phyloP scores from a whole-genome alignment of 371 early-diverging fungal genomes.

The Actinomortierella wolfii region DNA sequence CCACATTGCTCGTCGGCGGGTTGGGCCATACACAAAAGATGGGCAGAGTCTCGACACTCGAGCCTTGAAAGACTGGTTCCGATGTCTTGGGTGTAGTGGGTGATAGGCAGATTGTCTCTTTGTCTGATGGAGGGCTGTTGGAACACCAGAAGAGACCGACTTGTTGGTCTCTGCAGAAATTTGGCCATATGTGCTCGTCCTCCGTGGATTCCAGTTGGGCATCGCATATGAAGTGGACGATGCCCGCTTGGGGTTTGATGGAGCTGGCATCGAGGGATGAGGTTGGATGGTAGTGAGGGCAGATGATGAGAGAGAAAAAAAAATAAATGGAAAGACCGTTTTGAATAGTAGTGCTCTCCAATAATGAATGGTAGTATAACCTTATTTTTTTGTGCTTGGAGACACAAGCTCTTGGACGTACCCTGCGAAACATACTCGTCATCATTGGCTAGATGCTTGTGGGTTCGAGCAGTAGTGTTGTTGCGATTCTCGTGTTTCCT shows the following conservation, averaged over 20 bases:
- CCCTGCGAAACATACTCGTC: too few species aligned
- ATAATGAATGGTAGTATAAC: too few species aligned
- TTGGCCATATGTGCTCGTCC: constrained; percentile 13
- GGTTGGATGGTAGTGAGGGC: not conserved
- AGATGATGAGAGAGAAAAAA: constrained; percentile 6
- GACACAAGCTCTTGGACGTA: too few species aligned
- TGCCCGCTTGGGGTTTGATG: constrained; percentile 31
- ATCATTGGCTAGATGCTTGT: too few species aligned
- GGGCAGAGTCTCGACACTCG: constrained; percentile 27
- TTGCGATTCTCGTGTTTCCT: too few species aligned
- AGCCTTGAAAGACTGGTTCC: constrained; percentile 36
- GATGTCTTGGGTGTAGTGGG: constrained; percentile 24
- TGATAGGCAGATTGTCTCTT: constrained; percentile 15
- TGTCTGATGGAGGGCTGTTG: not conserved
- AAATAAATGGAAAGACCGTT: not conserved
- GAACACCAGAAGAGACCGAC: not conserved
- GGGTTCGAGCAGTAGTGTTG: too few species aligned
- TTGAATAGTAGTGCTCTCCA: too few species aligned
- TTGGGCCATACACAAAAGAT: constrained; percentile 18
- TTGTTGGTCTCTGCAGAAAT: not conserved
- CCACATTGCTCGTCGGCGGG: constrained; percentile 18
- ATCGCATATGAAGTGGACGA: constrained; percentile 23
- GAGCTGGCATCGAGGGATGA: constrained; percentile 6
- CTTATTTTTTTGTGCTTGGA: too few species aligned
- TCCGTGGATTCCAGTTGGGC: constrained; percentile 21